Conservation (phyloP, 306 rosid species). For the Arachis stenosperma region DNA sequence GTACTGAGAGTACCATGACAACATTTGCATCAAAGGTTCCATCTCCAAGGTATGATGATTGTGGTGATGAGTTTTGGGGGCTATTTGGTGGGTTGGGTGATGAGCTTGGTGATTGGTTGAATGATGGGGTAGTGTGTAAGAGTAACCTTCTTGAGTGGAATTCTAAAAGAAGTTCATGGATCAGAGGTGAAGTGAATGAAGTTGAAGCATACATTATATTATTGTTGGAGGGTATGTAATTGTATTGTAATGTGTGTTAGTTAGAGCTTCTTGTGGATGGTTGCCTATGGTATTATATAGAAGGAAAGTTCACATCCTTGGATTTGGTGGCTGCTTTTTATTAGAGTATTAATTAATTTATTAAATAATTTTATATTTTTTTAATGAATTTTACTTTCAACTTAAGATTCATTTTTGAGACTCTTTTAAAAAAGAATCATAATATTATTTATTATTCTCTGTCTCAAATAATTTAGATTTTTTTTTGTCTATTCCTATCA, state of each 20-base stretch:
- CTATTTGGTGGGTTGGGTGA: conserved; percentile 45
- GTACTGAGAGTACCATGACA: conserved; percentile 92
- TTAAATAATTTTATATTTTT: too few relatives aligned
- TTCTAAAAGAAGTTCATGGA: conserved; percentile 42
- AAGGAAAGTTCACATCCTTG: conserved; percentile 15
- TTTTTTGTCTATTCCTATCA: too few relatives aligned
- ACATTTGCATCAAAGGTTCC: conserved; percentile 80
- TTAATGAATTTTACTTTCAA: too few relatives aligned
- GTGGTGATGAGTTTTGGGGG: conserved; percentile 9
- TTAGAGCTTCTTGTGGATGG: conserved; percentile 34
- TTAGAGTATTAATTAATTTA: background rate
- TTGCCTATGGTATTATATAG: conserved; percentile 40
- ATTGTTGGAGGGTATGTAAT: background rate
- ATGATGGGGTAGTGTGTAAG: conserved; percentile 45
- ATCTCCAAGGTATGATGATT: conserved; percentile 47
- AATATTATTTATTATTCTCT: too few relatives aligned
- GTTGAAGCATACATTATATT: conserved; percentile 56
- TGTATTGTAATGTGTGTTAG: conserved; percentile 20
- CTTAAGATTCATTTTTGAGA: too few relatives aligned
- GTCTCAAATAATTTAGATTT: too few relatives aligned
- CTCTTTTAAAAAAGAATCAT: too few relatives aligned
- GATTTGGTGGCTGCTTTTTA: conserved; percentile 22
- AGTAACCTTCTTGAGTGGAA: conserved; percentile 74
- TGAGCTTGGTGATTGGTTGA: conserved; percentile 40
- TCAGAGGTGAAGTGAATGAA: conserved; percentile 40